Percentiles rank a stretch among this genome's conserved stretches.
Conservation (phyloP, 169 alveolate species). For the Plasmodium reichenowi region DNA sequence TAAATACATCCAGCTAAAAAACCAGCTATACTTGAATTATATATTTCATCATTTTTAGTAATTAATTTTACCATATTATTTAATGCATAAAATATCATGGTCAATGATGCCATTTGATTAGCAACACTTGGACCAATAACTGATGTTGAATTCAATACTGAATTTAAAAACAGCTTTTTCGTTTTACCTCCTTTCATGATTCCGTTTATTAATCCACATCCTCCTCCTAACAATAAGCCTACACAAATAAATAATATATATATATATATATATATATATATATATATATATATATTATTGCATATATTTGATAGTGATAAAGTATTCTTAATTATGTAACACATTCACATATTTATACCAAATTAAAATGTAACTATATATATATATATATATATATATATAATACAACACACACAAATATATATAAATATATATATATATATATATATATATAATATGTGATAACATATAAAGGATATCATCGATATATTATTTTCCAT, state of each 20-base stretch:
- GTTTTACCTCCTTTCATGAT: conserved; percentile 91
- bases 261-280: conserved; percentile 8
- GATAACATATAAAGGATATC: no score
- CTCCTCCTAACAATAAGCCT: conserved; percentile 90
- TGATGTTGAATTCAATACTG: conserved; percentile 88
- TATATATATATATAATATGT: no score
- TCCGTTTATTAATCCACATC: conserved; percentile 89
- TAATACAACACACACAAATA: no score
- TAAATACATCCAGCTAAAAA: conserved; percentile 90
- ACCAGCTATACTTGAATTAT: conserved; percentile 87
- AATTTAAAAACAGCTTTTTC: conserved; percentile 86
- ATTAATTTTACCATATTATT: conserved; percentile 81
- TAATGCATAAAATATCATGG: conserved; percentile 88
- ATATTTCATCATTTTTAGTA: conserved; percentile 80
- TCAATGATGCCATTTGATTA: conserved; percentile 86
- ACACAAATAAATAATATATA: conserved; percentile 9
- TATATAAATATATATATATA: no score
- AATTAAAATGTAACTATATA: no score
- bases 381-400: no score
- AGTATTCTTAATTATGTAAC: no score
- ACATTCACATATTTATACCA: no score
- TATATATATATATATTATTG: background rate
- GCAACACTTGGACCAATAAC: conserved; percentile 89
- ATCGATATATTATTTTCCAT: background rate
- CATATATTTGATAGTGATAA: no score